phyloP scores from a whole-genome alignment of 257 asterid species.

The Echites panduratus region DNA sequence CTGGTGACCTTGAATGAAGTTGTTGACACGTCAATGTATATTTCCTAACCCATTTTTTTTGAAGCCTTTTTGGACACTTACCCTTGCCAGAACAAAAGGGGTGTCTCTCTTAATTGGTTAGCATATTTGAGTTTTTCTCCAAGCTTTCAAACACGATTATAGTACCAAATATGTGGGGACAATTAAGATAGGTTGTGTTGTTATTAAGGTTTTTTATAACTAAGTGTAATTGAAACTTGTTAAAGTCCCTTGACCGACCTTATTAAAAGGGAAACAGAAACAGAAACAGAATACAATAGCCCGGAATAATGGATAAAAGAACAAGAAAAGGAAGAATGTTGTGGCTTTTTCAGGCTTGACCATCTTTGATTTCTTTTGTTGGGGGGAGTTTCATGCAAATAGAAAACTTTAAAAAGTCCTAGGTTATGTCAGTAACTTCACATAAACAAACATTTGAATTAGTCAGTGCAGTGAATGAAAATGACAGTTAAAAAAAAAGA shows the following conservation, averaged over 20 bases:
- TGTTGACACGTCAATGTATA: not conserved
- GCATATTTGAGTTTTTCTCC: not conserved
- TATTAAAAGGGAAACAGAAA: not conserved
- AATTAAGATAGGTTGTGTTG: too few relatives aligned
- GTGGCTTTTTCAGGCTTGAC: not conserved
- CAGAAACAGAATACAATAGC: not conserved
- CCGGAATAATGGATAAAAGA: not conserved
- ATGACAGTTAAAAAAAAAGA: not conserved
- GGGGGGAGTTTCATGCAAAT: slow-evolving; percentile 7
- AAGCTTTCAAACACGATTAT: not conserved
- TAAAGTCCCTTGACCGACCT: too few relatives aligned
- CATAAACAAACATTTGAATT: slow-evolving; percentile 32
- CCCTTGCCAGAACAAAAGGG: not conserved
- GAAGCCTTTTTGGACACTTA: not conserved
- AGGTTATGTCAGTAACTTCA: slow-evolving; percentile 13
- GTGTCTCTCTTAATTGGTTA: not conserved
- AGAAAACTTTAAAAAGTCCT: slow-evolving; percentile 11
- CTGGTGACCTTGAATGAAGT: not conserved
- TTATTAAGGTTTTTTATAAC: not conserved
- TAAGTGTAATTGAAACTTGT: too few relatives aligned
- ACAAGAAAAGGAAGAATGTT: not conserved
- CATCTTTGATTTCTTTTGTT: not conserved
- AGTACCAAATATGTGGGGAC: not conserved
- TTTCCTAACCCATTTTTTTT: not conserved
- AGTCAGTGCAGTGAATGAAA: slow-evolving; percentile 21